Base-by-base conservation (phyloP, 169 alveolate genomes). In the Blepharisma undulans region DNA sequence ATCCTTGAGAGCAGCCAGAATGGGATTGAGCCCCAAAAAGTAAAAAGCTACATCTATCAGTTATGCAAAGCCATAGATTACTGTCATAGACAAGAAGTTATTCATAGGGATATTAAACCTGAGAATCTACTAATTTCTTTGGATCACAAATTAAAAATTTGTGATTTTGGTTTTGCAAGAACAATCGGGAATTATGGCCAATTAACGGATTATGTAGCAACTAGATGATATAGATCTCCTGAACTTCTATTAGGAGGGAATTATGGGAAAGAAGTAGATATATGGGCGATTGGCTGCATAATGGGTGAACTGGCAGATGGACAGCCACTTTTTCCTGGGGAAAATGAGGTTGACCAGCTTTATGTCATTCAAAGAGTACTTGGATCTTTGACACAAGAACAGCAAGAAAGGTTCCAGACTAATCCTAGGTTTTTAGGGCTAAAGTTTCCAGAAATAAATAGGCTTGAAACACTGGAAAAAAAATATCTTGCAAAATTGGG, bases 161-260 rank as follows among this genome's bases (percentile, higher is more conserved):
- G 98, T 91, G 98, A 97, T 92, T 97, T 97, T 93, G 98, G 98
- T 18, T 97, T 97, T 87, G 99, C 99, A n/a, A 96, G 99, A 91
- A 92, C 93, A 84, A 59, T 94, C 34, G 90, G 84, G 25, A 84
- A 93, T 84, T 36, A 76, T 12, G 90, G 88, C 60, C 94, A 91
- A 77, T 77, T 96, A 77, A 97, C 98, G 29, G 98, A 96, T 90
- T 96, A 96, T 93, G 98, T 96, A 0, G 98, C 98, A 1, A 96
- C 98, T 12, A 91, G 98, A 82, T 96, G 98, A 97, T 96, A 93
- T 85, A 74, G 98, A 72, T 94, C 98, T 19, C 98, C 98, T 6
- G 98, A 96, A 72, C 87, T 96, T 29, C 81, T 96, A 33, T 84
- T 96, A 36, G 94, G 95, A 4, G 93, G 92, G 84, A 93, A 93